A percentile compares a stretch with the other conserved stretches of the same genome.
Evolutionary conservation across 1,284 basidiomycete genomes (phyloP).

Genomic region (Rhodofomes roseus): DNA sequence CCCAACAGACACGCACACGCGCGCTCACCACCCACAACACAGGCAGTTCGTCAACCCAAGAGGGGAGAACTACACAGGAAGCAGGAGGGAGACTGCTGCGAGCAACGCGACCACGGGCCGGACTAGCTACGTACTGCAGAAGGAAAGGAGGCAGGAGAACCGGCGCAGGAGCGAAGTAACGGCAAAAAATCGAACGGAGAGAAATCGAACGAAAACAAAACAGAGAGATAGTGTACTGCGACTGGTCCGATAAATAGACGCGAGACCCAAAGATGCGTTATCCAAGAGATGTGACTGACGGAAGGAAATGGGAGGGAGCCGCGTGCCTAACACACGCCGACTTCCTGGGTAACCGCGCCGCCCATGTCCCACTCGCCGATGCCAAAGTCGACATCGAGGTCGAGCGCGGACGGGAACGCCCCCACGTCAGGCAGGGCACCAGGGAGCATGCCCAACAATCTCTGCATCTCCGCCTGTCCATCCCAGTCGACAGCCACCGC

Average conservation of each 20-base stretch:
- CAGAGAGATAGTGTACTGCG: conserved; percentile 18
- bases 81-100: conserved; percentile 26
- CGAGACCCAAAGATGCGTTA: conserved; percentile 14
- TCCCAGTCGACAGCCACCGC: conserved; percentile 29
- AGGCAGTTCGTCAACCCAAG: conserved; percentile 36
- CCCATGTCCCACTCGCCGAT: conserved; percentile 31
- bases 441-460: conserved; percentile 52
- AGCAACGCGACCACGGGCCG: conserved; percentile 6
- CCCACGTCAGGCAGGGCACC: conserved; percentile 30
- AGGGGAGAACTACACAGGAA: conserved; percentile 32
- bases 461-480: conserved; percentile 59
- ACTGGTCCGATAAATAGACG: conserved; percentile 21
- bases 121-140: conserved; percentile 2
- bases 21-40: conserved; percentile 36
- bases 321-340: conserved; percentile 27
- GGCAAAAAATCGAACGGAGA: conserved; percentile 7
- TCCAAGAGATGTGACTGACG: conserved; percentile 9
- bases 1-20: conserved; percentile 14
- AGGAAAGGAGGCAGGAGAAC: background rate
- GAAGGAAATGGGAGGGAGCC: conserved; percentile 4
- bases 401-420: conserved; percentile 31
- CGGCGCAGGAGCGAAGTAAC: conserved; percentile 1
- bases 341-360: conserved; percentile 13
- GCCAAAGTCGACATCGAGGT: conserved; percentile 35
- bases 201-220: conserved; percentile 16